Base-by-base conservation (phyloP, 345 rosid genomes). In the Salix suchowensis region DNA sequence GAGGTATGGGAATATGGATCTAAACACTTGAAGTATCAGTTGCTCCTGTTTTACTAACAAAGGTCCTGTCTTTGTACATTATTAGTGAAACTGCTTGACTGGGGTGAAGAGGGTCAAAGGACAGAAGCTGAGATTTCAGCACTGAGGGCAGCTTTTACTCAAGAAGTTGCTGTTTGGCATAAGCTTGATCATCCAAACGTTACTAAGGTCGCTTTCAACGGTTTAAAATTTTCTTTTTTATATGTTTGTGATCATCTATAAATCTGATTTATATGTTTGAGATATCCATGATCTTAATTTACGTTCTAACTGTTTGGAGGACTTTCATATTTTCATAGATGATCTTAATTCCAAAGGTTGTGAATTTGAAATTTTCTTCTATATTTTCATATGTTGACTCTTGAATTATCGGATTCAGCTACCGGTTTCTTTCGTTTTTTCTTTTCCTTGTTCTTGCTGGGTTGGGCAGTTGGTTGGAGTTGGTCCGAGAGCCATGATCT, bases 41-140 rank as follows among this genome's bases (percentile, higher is more conserved):
- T 55, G 48, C 77, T 69, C 46, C 72, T 65, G 66, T 82, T 72
- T 72, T 24, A 54, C 77, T 65, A 26, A 73, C 32, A 5, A 65
- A 74, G 26, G 15, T 39, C 74, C 39, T 83, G 24, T 60, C 65
- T 75, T 71, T 26, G 32, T 72, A 70, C 21, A 50, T 78, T 66
- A 76, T 77, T 81, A 96, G 99, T 94, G 76, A 96, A 96, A 89
- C 84, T 96, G 76, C 98, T 96, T 77, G 99, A 96, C 87, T 96
- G 99, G 99, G 99, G 99, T 73, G 99, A 96, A 87, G 99, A 93
- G 77, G 98, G 98, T 64, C 98, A 93, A 46, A 90, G 98, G 81
- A 88, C 94, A 32, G 99, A 96, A 44, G 97, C 96, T 76, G 98
- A 93, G 88, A 86, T 94, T 44, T 84, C 91, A 28, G 82, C 97